Evolutionary conservation across 495 filamentous ascomycete species (phyloP), one percentile per base, ranked within the genome.

Genomic region (Cercophora sp.): DNA sequence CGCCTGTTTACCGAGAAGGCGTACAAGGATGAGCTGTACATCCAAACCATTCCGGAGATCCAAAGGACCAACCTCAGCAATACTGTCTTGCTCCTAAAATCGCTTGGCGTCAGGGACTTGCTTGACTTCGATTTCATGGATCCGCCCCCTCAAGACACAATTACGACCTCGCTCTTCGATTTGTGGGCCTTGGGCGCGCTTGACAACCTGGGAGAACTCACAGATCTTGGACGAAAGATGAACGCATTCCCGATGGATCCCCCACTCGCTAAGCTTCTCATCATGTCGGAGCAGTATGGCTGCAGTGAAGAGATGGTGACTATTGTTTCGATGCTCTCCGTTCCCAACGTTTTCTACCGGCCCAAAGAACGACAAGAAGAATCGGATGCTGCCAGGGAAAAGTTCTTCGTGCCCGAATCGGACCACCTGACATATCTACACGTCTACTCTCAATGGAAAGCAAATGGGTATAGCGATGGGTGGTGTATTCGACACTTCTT

Each of bases 81-180:
- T 58, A 99, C 91, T 0, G 91, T 97, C 2, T 76, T 99, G 10
- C 78, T 99, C 8, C 76, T 99, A 42, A 99, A 99, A 64, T 96
- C 90, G 1, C 75, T 99, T 6, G 92, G 92, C 2, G 93, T 99
- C 23, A 91, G 87, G 63, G 91, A 99, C 58, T 76, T 99, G 15
- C 74, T 99, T 2, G 94, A 99, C 60, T 99, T 99, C 60, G 91
- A 97, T 64, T 99, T 99, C 60, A 96, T 99, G 91, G 94, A 99
- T 57, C 93, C 94, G 0, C 94, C 94, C 5, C 93, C 94, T 0
- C 94, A 99, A 69, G 94, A 99, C 55, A 96, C 91, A 4, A 99
- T 99, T 60, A 89, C 89, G 8, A 99, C 94, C 0, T 96, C 90
- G 1, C 79, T 99, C 2, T 99, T 97, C 75, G 94, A 99, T 61